Percentiles rank a stretch among this genome's conserved stretches.
phyloP scores from a whole-genome alignment of 106 monocot genomes.

The Alisma plantagoaquatica region DNA sequence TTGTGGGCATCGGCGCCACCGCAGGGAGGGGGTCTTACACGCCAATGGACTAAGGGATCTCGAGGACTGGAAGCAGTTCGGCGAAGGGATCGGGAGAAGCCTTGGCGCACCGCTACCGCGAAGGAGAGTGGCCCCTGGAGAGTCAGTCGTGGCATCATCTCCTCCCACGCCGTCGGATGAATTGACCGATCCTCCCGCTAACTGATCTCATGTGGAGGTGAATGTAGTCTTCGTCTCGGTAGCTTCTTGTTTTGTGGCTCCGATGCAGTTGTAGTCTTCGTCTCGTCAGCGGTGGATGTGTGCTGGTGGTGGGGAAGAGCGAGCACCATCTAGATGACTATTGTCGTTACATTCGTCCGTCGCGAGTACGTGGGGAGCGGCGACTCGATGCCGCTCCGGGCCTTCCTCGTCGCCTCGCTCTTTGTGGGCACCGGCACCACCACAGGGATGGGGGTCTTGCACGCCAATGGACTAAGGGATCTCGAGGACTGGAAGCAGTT shows the following conservation, averaged over 20 bases:
- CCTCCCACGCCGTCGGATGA: no score
- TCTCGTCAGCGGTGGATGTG: constrained; percentile 13
- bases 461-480: constrained; percentile 48
- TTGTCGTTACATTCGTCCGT: constrained; percentile 44
- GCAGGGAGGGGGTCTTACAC: constrained; percentile 28
- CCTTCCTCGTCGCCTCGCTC: constrained; percentile 70
- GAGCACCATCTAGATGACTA: constrained; percentile 54
- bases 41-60: constrained; percentile 56
- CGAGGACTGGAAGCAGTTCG: constrained; percentile 61
- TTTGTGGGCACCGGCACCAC: constrained; percentile 80
- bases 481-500: constrained; percentile 61
- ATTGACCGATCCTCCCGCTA: neutral
- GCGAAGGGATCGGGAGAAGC: constrained; percentile 39
- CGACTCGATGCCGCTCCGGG: constrained; percentile 80
- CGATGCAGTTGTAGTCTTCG: no score
- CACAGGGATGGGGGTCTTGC: constrained; percentile 27
- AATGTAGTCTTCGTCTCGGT: no score
- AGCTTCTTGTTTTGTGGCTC: no score
- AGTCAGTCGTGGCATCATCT: neutral
- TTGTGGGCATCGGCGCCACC: constrained; percentile 75
- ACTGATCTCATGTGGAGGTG: no score
- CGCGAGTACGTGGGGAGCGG: constrained; percentile 37
- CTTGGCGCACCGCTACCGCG: constrained; percentile 29
- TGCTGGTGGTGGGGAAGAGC: constrained; percentile 76
- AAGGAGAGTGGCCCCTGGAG: neutral